These are phyloP conservation scores for Phytophthora foliorum DNA, from an alignment of 352 stramenopile genomes.

Conservation along the genomic window DNA sequence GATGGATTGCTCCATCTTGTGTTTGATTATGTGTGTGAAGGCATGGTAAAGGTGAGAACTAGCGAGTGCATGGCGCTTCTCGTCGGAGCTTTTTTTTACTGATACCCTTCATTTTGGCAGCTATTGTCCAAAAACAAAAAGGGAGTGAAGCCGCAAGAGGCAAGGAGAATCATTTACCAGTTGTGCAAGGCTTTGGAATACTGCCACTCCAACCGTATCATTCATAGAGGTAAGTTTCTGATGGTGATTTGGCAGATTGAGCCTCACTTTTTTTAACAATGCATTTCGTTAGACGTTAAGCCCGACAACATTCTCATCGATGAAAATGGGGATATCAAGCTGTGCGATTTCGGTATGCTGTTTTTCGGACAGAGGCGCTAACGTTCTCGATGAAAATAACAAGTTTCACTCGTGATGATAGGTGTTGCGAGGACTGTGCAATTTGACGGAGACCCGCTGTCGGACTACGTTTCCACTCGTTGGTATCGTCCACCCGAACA, in stretches of 20 bases:
- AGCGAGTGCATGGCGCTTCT: not conserved
- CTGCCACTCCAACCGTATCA: conserved; percentile 83
- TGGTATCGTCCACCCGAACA: conserved; percentile 89
- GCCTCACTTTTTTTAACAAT: not conserved
- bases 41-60: conserved; percentile 69
- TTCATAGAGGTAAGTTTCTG: conserved; percentile 70
- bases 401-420: conserved; percentile 17
- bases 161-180: conserved; percentile 69
- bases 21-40: conserved; percentile 80
- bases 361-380: not conserved
- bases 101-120: conserved; percentile 27
- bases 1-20: conserved; percentile 82
- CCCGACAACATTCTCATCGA: conserved; percentile 88
- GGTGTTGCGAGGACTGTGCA: conserved; percentile 78
- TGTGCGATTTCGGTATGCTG: conserved; percentile 79
- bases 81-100: not conserved
- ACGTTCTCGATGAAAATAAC: not conserved
- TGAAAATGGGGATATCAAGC: conserved; percentile 70
- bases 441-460: conserved; percentile 81
- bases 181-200: conserved; percentile 81
- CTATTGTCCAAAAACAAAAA: conserved; percentile 67
- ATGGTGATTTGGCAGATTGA: not conserved
- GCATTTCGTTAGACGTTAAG: conserved; percentile 67
- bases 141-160: conserved; percentile 63
- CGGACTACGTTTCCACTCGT: conserved; percentile 83